These are phyloP conservation scores for Vigna radiata DNA, from an alignment of 306 rosid species.

Conservation along the genomic window DNA sequence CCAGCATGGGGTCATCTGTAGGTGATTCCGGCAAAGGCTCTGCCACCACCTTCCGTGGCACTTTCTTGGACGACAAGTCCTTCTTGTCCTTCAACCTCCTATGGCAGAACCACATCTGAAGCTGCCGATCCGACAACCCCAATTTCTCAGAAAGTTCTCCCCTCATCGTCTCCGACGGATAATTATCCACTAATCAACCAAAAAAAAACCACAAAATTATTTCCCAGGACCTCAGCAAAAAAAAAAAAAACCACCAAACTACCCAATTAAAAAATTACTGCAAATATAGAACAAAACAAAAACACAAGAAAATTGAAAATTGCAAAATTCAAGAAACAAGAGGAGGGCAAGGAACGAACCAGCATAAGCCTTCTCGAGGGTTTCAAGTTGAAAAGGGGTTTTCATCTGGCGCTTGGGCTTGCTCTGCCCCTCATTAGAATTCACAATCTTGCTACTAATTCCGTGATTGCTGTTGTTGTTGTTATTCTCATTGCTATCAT, in stretches of 20 bases:
- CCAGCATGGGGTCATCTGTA: slow-evolving; percentile 59
- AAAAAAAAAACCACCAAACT: background rate
- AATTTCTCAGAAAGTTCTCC: slow-evolving; percentile 80
- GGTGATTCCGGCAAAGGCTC: slow-evolving; percentile 71
- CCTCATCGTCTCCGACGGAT: slow-evolving; percentile 84
- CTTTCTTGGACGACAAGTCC: slow-evolving; percentile 66
- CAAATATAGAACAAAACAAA: background rate
- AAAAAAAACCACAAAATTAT: slow-evolving; percentile 29
- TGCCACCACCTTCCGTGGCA: slow-evolving; percentile 43
- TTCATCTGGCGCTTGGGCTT: slow-evolving; percentile 99
- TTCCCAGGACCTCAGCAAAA: background rate
- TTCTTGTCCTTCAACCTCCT: slow-evolving; percentile 94
- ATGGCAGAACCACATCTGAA: slow-evolving; percentile 99
- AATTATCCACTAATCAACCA: slow-evolving; percentile 81
- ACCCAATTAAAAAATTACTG: background rate
- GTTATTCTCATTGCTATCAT: slow-evolving; percentile 48
- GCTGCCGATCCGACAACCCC: slow-evolving; percentile 95
- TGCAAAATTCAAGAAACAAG: slow-evolving; percentile 34
- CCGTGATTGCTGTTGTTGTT: slow-evolving; percentile 35
- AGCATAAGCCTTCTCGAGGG: slow-evolving; percentile 92
- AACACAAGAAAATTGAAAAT: slow-evolving; percentile 8
- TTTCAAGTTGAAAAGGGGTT: slow-evolving; percentile 95
- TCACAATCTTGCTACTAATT: slow-evolving; percentile 55
- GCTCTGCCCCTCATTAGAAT: slow-evolving; percentile 88
- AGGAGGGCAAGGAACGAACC: slow-evolving; percentile 51